Evolutionary conservation across 331 rosid genomes (phyloP), one percentile per base, ranked within the genome.

Genomic region (Acacia pycnantha): DNA sequence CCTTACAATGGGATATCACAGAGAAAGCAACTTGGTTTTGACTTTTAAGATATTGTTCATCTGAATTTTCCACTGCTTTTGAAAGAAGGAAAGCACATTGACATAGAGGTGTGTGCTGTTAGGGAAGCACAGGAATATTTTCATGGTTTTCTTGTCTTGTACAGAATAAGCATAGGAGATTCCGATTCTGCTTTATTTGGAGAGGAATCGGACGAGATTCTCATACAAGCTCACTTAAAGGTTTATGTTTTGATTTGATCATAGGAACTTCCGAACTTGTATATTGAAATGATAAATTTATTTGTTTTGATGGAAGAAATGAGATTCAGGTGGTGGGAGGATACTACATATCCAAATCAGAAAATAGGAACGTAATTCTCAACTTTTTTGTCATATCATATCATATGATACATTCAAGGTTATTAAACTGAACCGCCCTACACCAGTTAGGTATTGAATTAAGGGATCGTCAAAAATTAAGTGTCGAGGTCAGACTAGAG

Each of bases 91-190:
- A 75, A 64, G 83, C 82, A 53, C 24, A 16, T 5, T 81, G 53
- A 48, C 77, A 75, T 76, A 80, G 81, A 80, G 77, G 79, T 33
- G 33, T 70, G 46, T 43, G 58, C 24, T 79, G 78, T 53, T 80
- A 81, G 87, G 77, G 76, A 50, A 68, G 65, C 79, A 35, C 85
- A 78, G 68, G 87, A 74, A 76, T 75, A 50, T 82, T 77, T 77
- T 81, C 50, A 24, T 72, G 58, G 74, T 70, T 75, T 84, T 80
- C 77, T 80, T 90, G 91, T 90, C 56, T 41, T 44, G 56, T 24
- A 89, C 89, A 92, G 82, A 89, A n/a, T 74, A 85, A 73, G 46
- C 74, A 79, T 69, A 87, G 79, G 81, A 80, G 27, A 76, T 58
- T 54, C 74, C 69, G 77, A 51, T 76, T 73, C 68, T 75, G 64